These are phyloP conservation scores for Cyberlindnera saturnus DNA, from an alignment of 805 yeast genomes.

Conservation along the genomic window DNA sequence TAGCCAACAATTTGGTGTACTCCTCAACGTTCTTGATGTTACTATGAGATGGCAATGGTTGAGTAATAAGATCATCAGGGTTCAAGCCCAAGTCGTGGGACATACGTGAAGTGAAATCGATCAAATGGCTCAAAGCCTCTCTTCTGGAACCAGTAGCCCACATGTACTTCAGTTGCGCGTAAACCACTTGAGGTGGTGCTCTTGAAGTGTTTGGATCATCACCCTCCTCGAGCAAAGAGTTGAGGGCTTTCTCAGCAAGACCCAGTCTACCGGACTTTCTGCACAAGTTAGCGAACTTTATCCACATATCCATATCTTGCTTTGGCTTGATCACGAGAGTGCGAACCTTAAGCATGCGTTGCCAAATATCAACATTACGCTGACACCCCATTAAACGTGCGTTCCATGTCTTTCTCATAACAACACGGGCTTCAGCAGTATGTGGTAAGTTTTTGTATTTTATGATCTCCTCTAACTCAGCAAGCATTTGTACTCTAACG, in stretches of 20 bases:
- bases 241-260: constrained; percentile 86
- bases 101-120: constrained; percentile 87
- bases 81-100: constrained; percentile 83
- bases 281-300: constrained; percentile 93
- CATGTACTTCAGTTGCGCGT: constrained; percentile 93
- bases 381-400: constrained; percentile 90
- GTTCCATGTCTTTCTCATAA: constrained; percentile 90
- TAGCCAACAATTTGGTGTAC: constrained; percentile 78
- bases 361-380: constrained; percentile 98
- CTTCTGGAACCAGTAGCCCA: constrained; percentile 92
- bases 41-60: constrained; percentile 65
- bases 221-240: constrained; percentile 68
- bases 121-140: constrained; percentile 80
- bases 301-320: constrained; percentile 97
- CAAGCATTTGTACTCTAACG: constrained; percentile 94
- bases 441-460: constrained; percentile 81
- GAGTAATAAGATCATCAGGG: constrained; percentile 81
- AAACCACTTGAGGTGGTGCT: constrained; percentile 95
- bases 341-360: constrained; percentile 85
- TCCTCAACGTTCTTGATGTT: constrained; percentile 66
- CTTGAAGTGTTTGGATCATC: constrained; percentile 55
- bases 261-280: constrained; percentile 91
- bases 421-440: constrained; percentile 69
- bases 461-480: constrained; percentile 93
- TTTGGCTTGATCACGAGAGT: constrained; percentile 91